These are phyloP conservation scores for Avena eriantha DNA, from an alignment of 176 grass and related monocot genomes.

Conservation along the genomic window DNA sequence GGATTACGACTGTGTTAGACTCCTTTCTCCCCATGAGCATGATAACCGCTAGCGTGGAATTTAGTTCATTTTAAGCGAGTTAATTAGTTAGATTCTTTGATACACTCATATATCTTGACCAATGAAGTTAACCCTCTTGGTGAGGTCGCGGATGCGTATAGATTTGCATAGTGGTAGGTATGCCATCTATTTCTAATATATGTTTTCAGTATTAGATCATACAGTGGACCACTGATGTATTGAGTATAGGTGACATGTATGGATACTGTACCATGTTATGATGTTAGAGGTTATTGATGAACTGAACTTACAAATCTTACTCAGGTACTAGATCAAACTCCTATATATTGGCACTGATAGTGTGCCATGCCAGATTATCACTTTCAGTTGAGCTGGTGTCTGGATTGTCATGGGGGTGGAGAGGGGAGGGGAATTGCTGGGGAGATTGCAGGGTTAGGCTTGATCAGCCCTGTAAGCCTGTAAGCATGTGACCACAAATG, in stretches of 20 bases:
- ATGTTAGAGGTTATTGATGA: neutral
- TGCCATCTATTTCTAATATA: conserved; percentile 17
- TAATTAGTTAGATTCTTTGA: neutral
- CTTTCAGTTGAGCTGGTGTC: conserved; percentile 24
- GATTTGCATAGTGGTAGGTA: conserved; percentile 17
- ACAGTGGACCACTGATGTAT: conserved; percentile 13
- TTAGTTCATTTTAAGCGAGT: neutral
- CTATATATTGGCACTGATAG: neutral
- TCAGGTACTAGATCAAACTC: neutral
- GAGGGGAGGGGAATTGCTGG: no score
- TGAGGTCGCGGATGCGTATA: neutral
- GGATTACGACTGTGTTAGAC: neutral
- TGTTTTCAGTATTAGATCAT: neutral
- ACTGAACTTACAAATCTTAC: conserved; percentile 4
- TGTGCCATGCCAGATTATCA: conserved; percentile 2
- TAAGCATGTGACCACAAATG: conserved; percentile 44
- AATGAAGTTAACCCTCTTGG: conserved; percentile 7
- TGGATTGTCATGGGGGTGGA: neutral
- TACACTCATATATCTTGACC: conserved; percentile 2
- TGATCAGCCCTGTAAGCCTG: neutral
- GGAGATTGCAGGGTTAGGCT: no score
- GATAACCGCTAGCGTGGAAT: neutral
- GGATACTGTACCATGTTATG: neutral
- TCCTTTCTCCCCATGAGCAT: neutral
- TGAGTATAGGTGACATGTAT: neutral